Evolutionary conservation across 1,284 basidiomycete genomes (phyloP).

Genomic region (Neonothopanus nambi): DNA sequence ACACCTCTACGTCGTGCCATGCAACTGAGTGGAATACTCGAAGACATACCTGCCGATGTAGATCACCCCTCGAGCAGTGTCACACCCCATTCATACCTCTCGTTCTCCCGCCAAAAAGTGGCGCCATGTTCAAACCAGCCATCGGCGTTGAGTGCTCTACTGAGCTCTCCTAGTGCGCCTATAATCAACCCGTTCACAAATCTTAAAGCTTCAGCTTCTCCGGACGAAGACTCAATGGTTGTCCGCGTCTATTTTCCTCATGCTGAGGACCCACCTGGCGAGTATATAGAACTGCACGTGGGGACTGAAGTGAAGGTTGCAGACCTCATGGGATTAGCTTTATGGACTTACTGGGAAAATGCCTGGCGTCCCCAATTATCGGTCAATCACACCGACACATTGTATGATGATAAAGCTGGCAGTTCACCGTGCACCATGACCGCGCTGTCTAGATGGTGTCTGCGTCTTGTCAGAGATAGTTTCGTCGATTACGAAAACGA

Average conservation of each 20-base stretch:
- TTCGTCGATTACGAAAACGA: constrained; percentile 9
- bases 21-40: not conserved
- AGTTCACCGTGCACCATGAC: not conserved
- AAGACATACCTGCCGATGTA: not conserved
- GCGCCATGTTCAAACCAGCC: not conserved
- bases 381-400: not conserved
- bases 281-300: constrained; percentile 4
- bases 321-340: constrained; percentile 8
- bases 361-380: constrained; percentile 6
- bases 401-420: not conserved
- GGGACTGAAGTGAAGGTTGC: constrained; percentile 6
- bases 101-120: not conserved
- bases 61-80: not conserved
- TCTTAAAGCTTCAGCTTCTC: not conserved
- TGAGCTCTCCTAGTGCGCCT: not conserved
- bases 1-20: not conserved
- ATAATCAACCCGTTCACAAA: not conserved
- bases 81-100: not conserved
- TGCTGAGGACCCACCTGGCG: not conserved
- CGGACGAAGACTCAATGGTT: not conserved
- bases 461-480: constrained; percentile 4
- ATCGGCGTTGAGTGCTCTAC: not conserved
- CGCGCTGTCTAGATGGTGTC: not conserved
- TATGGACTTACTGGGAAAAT: constrained; percentile 11
- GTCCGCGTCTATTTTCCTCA: constrained; percentile 11